Conservation (phyloP, 352 stramenopile genomes). For the Phytophthora lateralis region DNA sequence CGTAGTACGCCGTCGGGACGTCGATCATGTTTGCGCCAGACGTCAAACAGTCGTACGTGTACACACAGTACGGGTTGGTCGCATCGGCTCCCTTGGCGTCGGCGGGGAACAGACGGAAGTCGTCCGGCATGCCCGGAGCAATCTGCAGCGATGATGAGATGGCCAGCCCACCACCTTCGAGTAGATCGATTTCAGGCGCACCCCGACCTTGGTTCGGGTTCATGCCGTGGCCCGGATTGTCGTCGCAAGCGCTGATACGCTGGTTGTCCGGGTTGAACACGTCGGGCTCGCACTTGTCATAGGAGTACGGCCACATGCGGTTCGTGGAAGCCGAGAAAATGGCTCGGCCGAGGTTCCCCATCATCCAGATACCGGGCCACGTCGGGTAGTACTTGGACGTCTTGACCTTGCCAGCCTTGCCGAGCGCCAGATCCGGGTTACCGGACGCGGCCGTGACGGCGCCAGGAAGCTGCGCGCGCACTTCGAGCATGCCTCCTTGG, state of each 20-base stretch:
- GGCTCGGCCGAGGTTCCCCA: slow-evolving; percentile 95
- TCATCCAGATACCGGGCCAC: slow-evolving; percentile 96
- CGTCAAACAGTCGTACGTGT: slow-evolving; percentile 52
- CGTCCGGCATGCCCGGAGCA: slow-evolving; percentile 61
- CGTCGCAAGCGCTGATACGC: slow-evolving; percentile 89
- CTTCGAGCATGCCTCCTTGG: slow-evolving; percentile 94
- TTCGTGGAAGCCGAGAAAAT: slow-evolving; percentile 95
- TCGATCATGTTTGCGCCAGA: slow-evolving; percentile 52
- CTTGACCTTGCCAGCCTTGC: slow-evolving; percentile 61
- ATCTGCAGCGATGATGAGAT: slow-evolving; percentile 93
- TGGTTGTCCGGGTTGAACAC: slow-evolving; percentile 64
- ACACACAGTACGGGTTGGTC: slow-evolving; percentile 48
- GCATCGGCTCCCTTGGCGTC: slow-evolving; percentile 23
- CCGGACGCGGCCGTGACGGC: slow-evolving; percentile 45
- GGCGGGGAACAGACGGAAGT: slow-evolving; percentile 64
- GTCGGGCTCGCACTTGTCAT: slow-evolving; percentile 86
- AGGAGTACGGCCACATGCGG: slow-evolving; percentile 97
- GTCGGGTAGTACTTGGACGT: slow-evolving; percentile 67
- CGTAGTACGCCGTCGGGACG: slow-evolving; percentile 50
- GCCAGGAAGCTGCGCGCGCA: slow-evolving; percentile 89
- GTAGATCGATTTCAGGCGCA: slow-evolving; percentile 94
- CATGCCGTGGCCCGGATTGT: slow-evolving; percentile 89
- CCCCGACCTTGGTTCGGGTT: slow-evolving; percentile 86
- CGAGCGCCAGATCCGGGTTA: slow-evolving; percentile 48
- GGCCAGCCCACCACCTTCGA: slow-evolving; percentile 84